These are phyloP conservation scores for Comarum palustre DNA, from an alignment of 306 rosid genomes.

Conservation along the genomic window DNA sequence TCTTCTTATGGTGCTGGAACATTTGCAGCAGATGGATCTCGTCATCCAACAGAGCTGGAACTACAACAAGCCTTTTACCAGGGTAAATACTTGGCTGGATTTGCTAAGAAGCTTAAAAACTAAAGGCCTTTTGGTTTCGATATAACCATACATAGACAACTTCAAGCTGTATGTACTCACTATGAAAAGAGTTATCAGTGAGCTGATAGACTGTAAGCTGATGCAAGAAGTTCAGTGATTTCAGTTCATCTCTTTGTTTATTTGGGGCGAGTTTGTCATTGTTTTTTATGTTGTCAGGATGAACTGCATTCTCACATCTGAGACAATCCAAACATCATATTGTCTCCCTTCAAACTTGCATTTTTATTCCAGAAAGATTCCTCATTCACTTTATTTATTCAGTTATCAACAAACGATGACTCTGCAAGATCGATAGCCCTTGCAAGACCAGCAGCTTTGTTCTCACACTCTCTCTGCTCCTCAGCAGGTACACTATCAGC, in stretches of 20 bases:
- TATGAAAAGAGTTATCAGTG: background rate
- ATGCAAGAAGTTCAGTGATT: too few species aligned
- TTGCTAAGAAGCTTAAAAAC: conserved; percentile 68
- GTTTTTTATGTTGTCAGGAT: background rate
- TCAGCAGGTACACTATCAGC: conserved; percentile 90
- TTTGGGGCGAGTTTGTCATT: background rate
- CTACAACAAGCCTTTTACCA: conserved; percentile 78
- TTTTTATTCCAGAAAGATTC: background rate
- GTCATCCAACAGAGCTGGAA: conserved; percentile 75
- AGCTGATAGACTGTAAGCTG: background rate
- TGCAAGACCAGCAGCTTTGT: conserved; percentile 92
- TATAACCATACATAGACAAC: background rate
- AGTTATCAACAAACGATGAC: conserved; percentile 67
- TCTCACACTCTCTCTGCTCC: conserved; percentile 92
- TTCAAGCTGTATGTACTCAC: background rate
- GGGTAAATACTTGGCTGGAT: conserved; percentile 72
- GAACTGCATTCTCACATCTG: background rate
- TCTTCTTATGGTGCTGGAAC: conserved; percentile 92
- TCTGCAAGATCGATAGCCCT: conserved; percentile 96
- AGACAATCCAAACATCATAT: background rate
- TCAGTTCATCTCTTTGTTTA: background rate
- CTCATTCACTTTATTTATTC: conserved; percentile 6
- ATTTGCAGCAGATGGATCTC: conserved; percentile 81
- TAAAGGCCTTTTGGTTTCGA: background rate
- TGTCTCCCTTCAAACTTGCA: background rate